Percentiles rank a stretch among this genome's conserved stretches.
Evolutionary conservation across 2,329 filamentous ascomycete genomes (phyloP).

Genomic region (Curvularia hawaiiensis): DNA sequence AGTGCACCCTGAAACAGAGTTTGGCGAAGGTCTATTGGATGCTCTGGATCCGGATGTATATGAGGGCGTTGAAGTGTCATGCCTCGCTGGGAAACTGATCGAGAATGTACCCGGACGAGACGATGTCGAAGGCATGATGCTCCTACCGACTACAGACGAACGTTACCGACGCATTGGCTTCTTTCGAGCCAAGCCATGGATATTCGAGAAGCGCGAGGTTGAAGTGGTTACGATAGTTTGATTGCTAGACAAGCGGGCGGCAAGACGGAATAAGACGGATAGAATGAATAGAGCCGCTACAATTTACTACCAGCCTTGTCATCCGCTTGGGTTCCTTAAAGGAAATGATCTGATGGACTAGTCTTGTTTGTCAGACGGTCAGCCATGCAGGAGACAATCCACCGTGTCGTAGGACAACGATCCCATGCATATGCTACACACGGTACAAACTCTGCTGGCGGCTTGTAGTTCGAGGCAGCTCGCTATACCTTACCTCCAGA

Average conservation of each 20-base stretch:
- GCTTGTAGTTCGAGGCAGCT: not conserved
- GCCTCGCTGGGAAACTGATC: conserved; percentile 5
- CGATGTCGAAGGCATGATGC: conserved; percentile 13
- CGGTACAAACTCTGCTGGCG: too few species aligned
- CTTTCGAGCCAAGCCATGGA: not conserved
- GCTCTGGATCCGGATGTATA: conserved; percentile 11
- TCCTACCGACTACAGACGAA: conserved; percentile 1
- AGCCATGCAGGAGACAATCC: not conserved
- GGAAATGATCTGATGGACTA: not conserved
- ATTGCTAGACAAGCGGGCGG: not conserved
- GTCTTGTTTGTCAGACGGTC: not conserved
- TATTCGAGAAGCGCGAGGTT: not conserved
- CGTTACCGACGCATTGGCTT: conserved; percentile 12
- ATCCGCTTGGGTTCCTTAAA: not conserved
- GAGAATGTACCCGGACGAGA: conserved; percentile 8
- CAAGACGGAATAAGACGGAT: not conserved
- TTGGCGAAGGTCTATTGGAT: conserved; percentile 11
- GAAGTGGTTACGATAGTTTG: not conserved
- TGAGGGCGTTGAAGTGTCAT: conserved; percentile 12
- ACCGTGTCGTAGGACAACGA: too few species aligned
- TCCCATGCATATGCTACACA: too few species aligned
- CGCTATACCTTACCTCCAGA: not conserved
- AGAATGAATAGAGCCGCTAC: not conserved
- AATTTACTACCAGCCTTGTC: not conserved
- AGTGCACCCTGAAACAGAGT: not conserved